Conservation (phyloP, 306 rosid genomes). For the Cicer pinnatifidum region DNA sequence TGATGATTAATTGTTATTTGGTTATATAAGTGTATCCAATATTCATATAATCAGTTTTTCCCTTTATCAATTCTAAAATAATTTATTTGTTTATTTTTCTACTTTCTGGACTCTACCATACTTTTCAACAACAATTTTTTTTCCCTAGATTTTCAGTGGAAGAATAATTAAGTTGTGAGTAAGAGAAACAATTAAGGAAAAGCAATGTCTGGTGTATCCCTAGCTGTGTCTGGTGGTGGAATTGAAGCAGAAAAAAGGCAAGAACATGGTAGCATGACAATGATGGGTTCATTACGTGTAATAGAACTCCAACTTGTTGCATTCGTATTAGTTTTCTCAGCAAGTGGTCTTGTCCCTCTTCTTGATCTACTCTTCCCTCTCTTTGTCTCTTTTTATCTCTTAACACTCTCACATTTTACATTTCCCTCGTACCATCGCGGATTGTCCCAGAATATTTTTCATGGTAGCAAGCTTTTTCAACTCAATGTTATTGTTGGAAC, state of each 20-base stretch:
- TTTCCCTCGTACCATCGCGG: slow-evolving; percentile 57
- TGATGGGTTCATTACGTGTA: slow-evolving; percentile 80
- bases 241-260: slow-evolving; percentile 39
- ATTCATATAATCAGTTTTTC: too few species aligned
- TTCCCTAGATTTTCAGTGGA: slow-evolving; percentile 10
- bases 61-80: too few species aligned
- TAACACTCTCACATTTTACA: slow-evolving; percentile 60
- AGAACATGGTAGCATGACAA: slow-evolving; percentile 48
- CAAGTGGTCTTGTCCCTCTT: slow-evolving; percentile 81
- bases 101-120: too few species aligned
- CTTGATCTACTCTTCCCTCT: slow-evolving; percentile 68
- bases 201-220: slow-evolving; percentile 67
- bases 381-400: slow-evolving; percentile 58
- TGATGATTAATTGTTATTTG: too few species aligned
- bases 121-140: neutral
- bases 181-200: slow-evolving; percentile 7
- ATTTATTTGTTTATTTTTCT: too few species aligned
- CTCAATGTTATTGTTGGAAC: slow-evolving; percentile 66
- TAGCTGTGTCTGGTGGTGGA: slow-evolving; percentile 55
- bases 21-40: too few species aligned
- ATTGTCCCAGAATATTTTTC: slow-evolving; percentile 48
- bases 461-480: slow-evolving; percentile 55
- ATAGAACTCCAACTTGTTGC: slow-evolving; percentile 86
- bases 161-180: neutral
- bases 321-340: slow-evolving; percentile 82